These are phyloP conservation scores for Fusarium nematophilum DNA, from an alignment of 2,329 filamentous ascomycete species.

Conservation along the genomic window DNA sequence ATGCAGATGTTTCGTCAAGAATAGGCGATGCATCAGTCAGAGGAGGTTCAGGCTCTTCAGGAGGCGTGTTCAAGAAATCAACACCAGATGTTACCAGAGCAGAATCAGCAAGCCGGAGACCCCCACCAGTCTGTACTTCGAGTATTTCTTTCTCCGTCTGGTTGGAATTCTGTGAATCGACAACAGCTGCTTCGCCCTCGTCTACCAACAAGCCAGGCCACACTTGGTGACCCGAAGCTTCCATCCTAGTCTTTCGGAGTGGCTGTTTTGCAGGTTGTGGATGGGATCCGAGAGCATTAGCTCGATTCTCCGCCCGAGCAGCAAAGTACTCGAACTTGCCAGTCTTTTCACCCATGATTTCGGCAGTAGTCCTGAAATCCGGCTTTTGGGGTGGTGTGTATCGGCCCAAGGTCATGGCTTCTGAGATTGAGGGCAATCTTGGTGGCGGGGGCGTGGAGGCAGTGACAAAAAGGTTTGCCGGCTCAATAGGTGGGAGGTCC, in stretches of 20 bases:
- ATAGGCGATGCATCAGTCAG: not conserved
- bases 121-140: not conserved
- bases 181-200: not conserved
- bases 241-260: not conserved
- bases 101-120: slow-evolving; percentile 9
- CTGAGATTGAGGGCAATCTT: slow-evolving; percentile 35
- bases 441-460: slow-evolving; percentile 1
- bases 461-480: not conserved
- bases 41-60: slow-evolving; percentile 1
- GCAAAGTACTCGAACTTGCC: slow-evolving; percentile 55
- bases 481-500: slow-evolving; percentile 17
- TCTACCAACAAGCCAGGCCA: not conserved
- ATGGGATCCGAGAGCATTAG: slow-evolving; percentile 12
- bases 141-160: not conserved
- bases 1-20: slow-evolving; percentile 47
- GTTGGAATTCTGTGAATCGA: not conserved
- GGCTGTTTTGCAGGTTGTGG: not conserved
- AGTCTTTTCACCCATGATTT: slow-evolving; percentile 49
- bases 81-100: slow-evolving; percentile 46
- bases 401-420: slow-evolving; percentile 15
- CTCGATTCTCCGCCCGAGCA: slow-evolving; percentile 53
- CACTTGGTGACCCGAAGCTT: not conserved
- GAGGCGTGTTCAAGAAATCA: slow-evolving; percentile 47
- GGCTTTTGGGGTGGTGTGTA: not conserved
- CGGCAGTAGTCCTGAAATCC: slow-evolving; percentile 27